Base-by-base conservation (phyloP, 164 flowering plant genomes). In the Cinnamomum chago region DNA sequence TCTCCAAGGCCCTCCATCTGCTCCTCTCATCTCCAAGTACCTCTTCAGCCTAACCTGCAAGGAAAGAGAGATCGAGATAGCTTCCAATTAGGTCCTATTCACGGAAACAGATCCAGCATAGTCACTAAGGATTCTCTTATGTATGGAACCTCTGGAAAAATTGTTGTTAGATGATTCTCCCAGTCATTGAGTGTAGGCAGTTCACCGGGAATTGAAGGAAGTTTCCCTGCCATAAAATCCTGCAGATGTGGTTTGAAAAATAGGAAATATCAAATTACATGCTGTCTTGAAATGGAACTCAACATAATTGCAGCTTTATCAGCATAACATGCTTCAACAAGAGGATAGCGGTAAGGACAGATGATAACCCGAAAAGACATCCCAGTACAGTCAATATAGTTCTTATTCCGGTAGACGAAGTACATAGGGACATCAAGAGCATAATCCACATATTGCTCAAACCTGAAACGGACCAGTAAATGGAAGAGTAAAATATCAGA, bases 1-100 rank as follows among this genome's bases (percentile, higher is more conserved):
- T 82, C 99, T 90, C 98, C 99, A 94, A 72, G 99, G 98, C 55
- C 99, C 99, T 80, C 98, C 98, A 89, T 95, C 99, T 82, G 98
- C 98, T 76, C 98, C 99, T 79, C 99, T 89, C 99, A 95, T 94
- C 86, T 95, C 99, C 90, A 95, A 82, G 79, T 93, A 93, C 73
- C 98, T 86, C 85, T 95, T 95, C 82, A 95, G 83, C 80, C 99
- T 89, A 70, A 95, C 99, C 99, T 95, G 91, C 71, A 81, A 65
- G 58, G 25, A 73, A 73, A 74, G 4, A 13, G 70, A n/a, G 40
- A 3, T 2, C 17, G 18, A 55, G 17, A 68, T 4, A 62, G 22
- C 14, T 50, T n/a, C 58, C 28, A 55, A 17, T 58, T 14, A 74
- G 74, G 67, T 55, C 58, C 60, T 22, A n/a, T 25, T 2, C 50